Base-by-base conservation (phyloP, 2,329 filamentous ascomycete genomes). In the Macrophomina phaseolina region DNA sequence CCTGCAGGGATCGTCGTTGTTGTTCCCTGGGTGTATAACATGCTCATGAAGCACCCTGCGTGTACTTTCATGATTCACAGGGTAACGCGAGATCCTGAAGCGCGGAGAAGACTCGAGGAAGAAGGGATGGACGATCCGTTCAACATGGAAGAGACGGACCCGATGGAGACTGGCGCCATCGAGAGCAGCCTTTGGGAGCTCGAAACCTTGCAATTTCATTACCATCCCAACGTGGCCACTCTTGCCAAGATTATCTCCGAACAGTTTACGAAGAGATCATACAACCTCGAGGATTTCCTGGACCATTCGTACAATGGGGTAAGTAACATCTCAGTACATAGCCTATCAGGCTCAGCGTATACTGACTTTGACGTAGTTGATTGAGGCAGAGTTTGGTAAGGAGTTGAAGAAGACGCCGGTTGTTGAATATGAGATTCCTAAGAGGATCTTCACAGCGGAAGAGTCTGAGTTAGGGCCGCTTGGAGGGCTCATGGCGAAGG, bases 21-120 rank as follows among this genome's bases (percentile, higher is more conserved):
- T 53, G 85, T 98, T 9, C 96, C 95, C 0, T 97, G 93, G 89
- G 89, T 94, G 62, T 99, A 99, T 83, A 99, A 99, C 79, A 86
- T 97, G 71, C 86, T 99, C 77, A 95, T 92, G 79, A 87, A 87
- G 70, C 95, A 99, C 76, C 94, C 94, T 0, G 89, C 90, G 1
- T 97, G 93, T 75, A 96, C 94, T 0, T 98, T 97, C 74, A 97
- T 99, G 93, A 87, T 99, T 71, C 96, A 99, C 78, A 89, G 95
- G 65, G 88, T 88, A 67, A 82, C 86, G 45, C 85, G 84, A 56
- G 87, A 89, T 49, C 76, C 84, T 1, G 85, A 88, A 63, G 80
- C 83, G 60, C 87, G 86, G 72, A 84, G 85, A 64, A 74, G 84
- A 61, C 80, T 94, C 28, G 86, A 91, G 71, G 84, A 86, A 36